phyloP scores from a whole-genome alignment of 192 early-diverging fungal species.

The Backusella mclennaniae region DNA sequence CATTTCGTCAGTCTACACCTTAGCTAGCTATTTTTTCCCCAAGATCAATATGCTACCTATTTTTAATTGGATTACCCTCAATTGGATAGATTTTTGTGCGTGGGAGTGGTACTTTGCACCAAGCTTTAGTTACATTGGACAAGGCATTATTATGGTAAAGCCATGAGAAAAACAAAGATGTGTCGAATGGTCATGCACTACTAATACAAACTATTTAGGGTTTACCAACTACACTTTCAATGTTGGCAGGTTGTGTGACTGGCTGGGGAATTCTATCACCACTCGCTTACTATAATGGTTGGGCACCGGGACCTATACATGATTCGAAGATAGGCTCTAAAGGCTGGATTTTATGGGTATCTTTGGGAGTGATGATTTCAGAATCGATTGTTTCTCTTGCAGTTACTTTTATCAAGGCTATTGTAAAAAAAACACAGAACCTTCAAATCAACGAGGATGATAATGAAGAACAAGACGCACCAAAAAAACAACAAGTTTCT shows the following conservation, averaged over 20 bases:
- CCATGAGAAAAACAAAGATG: background rate
- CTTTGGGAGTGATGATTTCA: slow-evolving; percentile 76
- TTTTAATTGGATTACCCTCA: slow-evolving; percentile 52
- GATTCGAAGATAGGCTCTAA: slow-evolving; percentile 69
- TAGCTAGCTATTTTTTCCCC: slow-evolving; percentile 63
- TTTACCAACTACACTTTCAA: slow-evolving; percentile 68
- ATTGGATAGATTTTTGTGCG: slow-evolving; percentile 43
- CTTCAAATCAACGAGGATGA: background rate
- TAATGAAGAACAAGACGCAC: slow-evolving; percentile 44
- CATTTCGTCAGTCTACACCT: slow-evolving; percentile 61
- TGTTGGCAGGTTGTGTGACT: slow-evolving; percentile 66
- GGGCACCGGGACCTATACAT: slow-evolving; percentile 67
- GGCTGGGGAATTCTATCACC: slow-evolving; percentile 80
- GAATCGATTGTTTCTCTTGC: slow-evolving; percentile 64
- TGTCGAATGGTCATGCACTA: background rate
- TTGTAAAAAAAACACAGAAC: slow-evolving; percentile 32
- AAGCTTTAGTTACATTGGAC: slow-evolving; percentile 73
- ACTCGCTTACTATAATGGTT: slow-evolving; percentile 61
- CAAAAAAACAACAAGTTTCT: slow-evolving; percentile 57
- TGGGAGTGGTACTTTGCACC: slow-evolving; percentile 76
- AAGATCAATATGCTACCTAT: slow-evolving; percentile 54
- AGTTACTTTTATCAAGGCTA: slow-evolving; percentile 40
- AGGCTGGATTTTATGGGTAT: slow-evolving; percentile 83
- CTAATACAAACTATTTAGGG: slow-evolving; percentile 35
- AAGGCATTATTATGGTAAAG: slow-evolving; percentile 73